Evolutionary conservation across 768 basidiomycete species (phyloP).

Genomic region (Tulasnella sp.): DNA sequence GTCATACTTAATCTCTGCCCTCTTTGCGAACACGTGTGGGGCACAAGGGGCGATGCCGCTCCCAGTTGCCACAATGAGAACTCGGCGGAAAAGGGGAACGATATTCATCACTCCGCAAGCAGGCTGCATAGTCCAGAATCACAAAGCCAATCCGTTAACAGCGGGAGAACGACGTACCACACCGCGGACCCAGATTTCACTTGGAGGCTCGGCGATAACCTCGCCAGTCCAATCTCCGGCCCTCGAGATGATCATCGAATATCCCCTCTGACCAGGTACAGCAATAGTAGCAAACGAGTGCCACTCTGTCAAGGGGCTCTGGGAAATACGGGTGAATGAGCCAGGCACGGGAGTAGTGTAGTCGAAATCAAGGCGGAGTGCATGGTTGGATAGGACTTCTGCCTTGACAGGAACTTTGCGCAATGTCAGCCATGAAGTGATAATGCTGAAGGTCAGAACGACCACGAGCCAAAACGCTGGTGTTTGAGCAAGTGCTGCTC

Average conservation of each 20-base stretch:
- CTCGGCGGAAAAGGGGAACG: slow-evolving; percentile 28
- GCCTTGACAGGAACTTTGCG: slow-evolving; percentile 52
- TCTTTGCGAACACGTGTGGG: slow-evolving; percentile 50
- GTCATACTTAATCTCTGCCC: slow-evolving; percentile 19
- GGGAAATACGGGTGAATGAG: slow-evolving; percentile 41
- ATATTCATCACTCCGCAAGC: slow-evolving; percentile 29
- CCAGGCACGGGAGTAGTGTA: slow-evolving; percentile 51
- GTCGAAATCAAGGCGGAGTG: slow-evolving; percentile 56
- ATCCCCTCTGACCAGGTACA: slow-evolving; percentile 45
- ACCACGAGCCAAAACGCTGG: slow-evolving; percentile 57
- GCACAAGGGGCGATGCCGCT: slow-evolving; percentile 61
- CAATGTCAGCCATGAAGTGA: slow-evolving; percentile 56
- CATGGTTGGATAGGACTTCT: slow-evolving; percentile 55
- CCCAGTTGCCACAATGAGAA: slow-evolving; percentile 42
- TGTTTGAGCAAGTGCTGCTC: slow-evolving; percentile 45
- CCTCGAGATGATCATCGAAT: slow-evolving; percentile 55
- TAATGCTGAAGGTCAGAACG: slow-evolving; percentile 52
- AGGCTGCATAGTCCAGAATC: not conserved
- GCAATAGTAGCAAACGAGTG: slow-evolving; percentile 31
- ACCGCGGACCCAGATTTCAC: slow-evolving; percentile 55
- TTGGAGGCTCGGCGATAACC: slow-evolving; percentile 53
- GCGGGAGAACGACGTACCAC: slow-evolving; percentile 34
- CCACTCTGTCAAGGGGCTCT: slow-evolving; percentile 28
- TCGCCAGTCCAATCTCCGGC: slow-evolving; percentile 61
- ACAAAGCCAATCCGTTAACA: not conserved